Evolutionary conservation across 2,329 filamentous ascomycete genomes (phyloP).

Genomic region (Xylariales sp.): DNA sequence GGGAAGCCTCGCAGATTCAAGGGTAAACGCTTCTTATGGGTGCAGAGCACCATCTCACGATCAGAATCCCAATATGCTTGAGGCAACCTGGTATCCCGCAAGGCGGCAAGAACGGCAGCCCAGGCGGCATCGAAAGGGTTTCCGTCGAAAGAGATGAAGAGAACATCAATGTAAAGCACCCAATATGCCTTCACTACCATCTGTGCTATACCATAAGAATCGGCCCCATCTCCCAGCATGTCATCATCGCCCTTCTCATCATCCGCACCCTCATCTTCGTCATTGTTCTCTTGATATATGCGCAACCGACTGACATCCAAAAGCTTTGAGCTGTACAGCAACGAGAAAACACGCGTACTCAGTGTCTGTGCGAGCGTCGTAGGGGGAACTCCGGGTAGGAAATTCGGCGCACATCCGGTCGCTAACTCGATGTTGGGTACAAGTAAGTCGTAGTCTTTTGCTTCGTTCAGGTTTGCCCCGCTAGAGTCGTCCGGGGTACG

Average conservation of each 20-base stretch:
- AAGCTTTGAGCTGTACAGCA: slow-evolving; percentile 68
- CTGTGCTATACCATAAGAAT: slow-evolving; percentile 17
- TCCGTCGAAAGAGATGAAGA: slow-evolving; percentile 89
- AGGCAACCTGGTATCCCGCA: slow-evolving; percentile 74
- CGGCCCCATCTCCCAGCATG: slow-evolving; percentile 30
- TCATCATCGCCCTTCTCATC: slow-evolving; percentile 20
- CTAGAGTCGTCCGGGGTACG: slow-evolving; percentile 40
- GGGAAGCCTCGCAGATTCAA: slow-evolving; percentile 64
- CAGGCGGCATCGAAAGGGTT: slow-evolving; percentile 90
- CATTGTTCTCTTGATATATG: slow-evolving; percentile 49
- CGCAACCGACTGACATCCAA: slow-evolving; percentile 64
- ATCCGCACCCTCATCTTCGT: slow-evolving; percentile 18
- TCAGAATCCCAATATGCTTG: slow-evolving; percentile 80
- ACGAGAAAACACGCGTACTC: slow-evolving; percentile 70
- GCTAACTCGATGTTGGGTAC: slow-evolving; percentile 92
- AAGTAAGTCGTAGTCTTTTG: slow-evolving; percentile 64
- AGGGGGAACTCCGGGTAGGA: slow-evolving; percentile 79
- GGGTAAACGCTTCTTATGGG: slow-evolving; percentile 47
- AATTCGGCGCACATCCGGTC: slow-evolving; percentile 82
- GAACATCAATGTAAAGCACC: slow-evolving; percentile 91
- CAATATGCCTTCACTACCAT: slow-evolving; percentile 74
- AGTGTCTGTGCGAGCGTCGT: slow-evolving; percentile 77
- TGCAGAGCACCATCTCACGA: slow-evolving; percentile 73
- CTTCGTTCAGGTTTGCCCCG: slow-evolving; percentile 36
- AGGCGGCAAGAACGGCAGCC: slow-evolving; percentile 75